Evolutionary conservation across 768 basidiomycete genomes (phyloP), one percentile per base, ranked within the genome.

Genomic region (Auricularia cornea): DNA sequence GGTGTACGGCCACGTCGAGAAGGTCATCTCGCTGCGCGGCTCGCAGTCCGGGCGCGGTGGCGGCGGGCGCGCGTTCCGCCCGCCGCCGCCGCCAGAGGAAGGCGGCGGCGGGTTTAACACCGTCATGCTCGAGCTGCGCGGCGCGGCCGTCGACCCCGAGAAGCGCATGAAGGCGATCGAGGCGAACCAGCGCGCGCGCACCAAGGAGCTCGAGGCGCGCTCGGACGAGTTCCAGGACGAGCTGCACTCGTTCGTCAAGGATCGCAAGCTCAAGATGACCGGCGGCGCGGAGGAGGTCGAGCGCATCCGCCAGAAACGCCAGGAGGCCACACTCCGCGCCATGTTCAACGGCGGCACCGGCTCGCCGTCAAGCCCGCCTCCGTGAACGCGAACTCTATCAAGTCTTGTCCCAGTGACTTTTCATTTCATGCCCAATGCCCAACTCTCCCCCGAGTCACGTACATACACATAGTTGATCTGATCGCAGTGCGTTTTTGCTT

Each of bases 271-370:
- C 73, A 92, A 86, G 80, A 89, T 94, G 90, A 99, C 95, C 20
- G 96, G 95, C 30, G 95, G 94, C 16, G 89, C 92, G 28, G 92
- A 95, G 73, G 93, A 96, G 77, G 83, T 79, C 28, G 96, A 99
- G 77, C 81, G 96, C 63, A 81, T 95, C 68, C 79, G 95, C 68
- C 89, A 94, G 79, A 85, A 84, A 72, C 80, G 86, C 74, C 92
- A 90, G 71, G 94, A 94, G 61, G 74, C 85, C 76, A 87, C 92
- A 26, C 76, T 98, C 67, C 94, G 89, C 78, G 90, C 90, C 32
- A 96, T 98, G 92, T 94, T 94, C 71, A 81, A 72, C 35, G 40
- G 48, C 8, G 31, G 48, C 12, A 57, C 57, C 5, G 31, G 48
- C 18, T 57, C 57, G 18, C 30, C 59, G 54, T 29, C 54, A 26